Conservation (phyloP, 1,139 yeast species). For the Yamadazyma jaroonii region DNA sequence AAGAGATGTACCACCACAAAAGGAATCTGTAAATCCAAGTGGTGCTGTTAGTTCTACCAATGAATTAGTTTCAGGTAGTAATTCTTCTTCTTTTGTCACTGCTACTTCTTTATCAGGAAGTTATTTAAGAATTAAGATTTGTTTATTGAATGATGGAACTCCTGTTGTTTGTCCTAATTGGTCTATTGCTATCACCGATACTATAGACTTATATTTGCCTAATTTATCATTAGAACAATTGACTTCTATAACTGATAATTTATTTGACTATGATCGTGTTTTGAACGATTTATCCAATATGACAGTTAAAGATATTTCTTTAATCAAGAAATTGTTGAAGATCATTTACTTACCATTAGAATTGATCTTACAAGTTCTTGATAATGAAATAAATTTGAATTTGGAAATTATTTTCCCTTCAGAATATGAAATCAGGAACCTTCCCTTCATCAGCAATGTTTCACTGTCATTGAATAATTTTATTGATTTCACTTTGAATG, state of each 20-base stretch:
- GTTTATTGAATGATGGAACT: constrained; percentile 77
- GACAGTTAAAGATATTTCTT: constrained; percentile 34
- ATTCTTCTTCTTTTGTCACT: constrained; percentile 67
- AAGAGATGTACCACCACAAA: constrained; percentile 6
- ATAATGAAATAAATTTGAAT: constrained; percentile 63
- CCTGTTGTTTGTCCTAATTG: constrained; percentile 80
- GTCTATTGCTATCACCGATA: constrained; percentile 55
- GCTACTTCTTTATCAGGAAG: constrained; percentile 88
- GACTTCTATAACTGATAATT: constrained; percentile 38
- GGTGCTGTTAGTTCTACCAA: constrained; percentile 17
- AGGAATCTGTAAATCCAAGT: constrained; percentile 7
- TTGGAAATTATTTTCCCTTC: constrained; percentile 85
- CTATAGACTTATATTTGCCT: constrained; percentile 53
- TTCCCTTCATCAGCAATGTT: constrained; percentile 52
- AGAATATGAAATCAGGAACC: constrained; percentile 50
- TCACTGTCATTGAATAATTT: constrained; percentile 61
- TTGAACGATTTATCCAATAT: constrained; percentile 39
- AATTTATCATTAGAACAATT: constrained; percentile 43
- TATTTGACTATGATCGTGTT: constrained; percentile 43
- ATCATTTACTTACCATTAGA: constrained; percentile 59
- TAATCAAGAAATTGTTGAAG: constrained; percentile 40
- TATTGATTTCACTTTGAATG: constrained; percentile 70
- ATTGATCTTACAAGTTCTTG: constrained; percentile 53
- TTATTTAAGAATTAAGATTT: constrained; percentile 68
- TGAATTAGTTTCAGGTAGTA: constrained; percentile 18